Conservation (phyloP, 805 yeast species). For the Kodamaea sagamina region DNA sequence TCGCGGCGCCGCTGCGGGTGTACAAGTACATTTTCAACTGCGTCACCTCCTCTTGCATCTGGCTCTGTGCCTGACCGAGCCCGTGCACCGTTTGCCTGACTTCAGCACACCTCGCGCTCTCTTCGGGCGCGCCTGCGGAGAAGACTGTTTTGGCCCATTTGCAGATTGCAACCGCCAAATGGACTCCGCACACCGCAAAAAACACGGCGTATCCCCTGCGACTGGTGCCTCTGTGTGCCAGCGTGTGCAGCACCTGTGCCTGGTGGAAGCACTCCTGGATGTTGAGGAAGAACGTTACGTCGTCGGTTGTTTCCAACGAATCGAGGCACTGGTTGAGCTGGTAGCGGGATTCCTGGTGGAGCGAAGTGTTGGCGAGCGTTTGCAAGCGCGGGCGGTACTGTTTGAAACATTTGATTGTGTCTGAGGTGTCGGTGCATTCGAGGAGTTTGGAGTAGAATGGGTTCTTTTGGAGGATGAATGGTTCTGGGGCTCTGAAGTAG, state of each 20-base stretch:
- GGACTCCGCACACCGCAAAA: background rate
- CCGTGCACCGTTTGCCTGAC: background rate
- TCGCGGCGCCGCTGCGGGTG: background rate
- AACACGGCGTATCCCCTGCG: background rate
- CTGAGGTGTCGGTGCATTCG: background rate
- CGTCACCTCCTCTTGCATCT: background rate
- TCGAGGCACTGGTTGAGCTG: background rate
- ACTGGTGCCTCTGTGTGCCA: background rate
- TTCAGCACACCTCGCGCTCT: no score
- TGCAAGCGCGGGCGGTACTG: background rate
- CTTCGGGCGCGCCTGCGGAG: no score
- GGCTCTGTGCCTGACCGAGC: background rate
- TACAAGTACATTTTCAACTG: conserved; percentile 1
- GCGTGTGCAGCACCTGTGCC: background rate
- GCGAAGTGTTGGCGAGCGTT: background rate
- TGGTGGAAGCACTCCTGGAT: conserved; percentile 2
- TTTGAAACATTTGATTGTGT: background rate
- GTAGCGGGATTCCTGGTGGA: background rate
- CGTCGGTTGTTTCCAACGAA: background rate
- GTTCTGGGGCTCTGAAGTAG: background rate
- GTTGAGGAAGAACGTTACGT: background rate
- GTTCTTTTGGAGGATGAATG: background rate
- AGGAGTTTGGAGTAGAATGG: background rate
- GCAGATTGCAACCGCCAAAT: background rate
- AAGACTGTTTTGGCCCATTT: background rate